Conservation (phyloP, 345 rosid species). For the Clausena lansium region DNA sequence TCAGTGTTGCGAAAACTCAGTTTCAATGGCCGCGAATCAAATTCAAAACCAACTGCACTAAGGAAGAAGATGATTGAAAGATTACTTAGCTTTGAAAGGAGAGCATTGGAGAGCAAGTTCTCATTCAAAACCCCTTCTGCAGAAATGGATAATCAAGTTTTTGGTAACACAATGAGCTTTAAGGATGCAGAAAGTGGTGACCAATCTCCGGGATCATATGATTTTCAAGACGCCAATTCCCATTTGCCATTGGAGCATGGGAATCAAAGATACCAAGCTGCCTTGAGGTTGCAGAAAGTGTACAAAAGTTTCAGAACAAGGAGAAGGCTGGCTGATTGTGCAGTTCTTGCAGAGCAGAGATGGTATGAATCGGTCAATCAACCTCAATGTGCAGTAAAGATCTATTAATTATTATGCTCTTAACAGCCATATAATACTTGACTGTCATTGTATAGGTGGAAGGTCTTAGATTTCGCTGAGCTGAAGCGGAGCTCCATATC, state of each 20-base stretch:
- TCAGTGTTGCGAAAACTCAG: slow-evolving; percentile 39
- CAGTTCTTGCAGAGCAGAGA: slow-evolving; percentile 89
- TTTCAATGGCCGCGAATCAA: slow-evolving; percentile 36
- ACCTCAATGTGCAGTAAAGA: background rate
- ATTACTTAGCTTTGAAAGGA: slow-evolving; percentile 36
- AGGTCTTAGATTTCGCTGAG: slow-evolving; percentile 84
- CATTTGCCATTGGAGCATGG: slow-evolving; percentile 3
- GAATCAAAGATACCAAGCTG: slow-evolving; percentile 49
- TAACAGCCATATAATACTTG: background rate
- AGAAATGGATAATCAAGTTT: slow-evolving; percentile 30
- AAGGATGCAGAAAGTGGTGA: slow-evolving; percentile 24
- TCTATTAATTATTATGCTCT: background rate
- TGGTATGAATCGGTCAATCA: slow-evolving; percentile 44
- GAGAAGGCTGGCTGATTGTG: slow-evolving; percentile 90
- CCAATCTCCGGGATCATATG: slow-evolving; percentile 20
- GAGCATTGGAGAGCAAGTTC: slow-evolving; percentile 21
- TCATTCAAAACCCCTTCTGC: slow-evolving; percentile 27
- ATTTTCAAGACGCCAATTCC: slow-evolving; percentile 7
- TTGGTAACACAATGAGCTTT: slow-evolving; percentile 23
- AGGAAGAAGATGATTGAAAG: slow-evolving; percentile 20
- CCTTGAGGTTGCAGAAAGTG: slow-evolving; percentile 80
- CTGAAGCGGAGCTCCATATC: slow-evolving; percentile 90
- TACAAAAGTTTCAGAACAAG: slow-evolving; percentile 90
- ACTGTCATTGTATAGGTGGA: slow-evolving; percentile 60
- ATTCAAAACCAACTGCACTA: slow-evolving; percentile 26